phyloP scores from a whole-genome alignment of 768 basidiomycete species.

The Boletus sp. region DNA sequence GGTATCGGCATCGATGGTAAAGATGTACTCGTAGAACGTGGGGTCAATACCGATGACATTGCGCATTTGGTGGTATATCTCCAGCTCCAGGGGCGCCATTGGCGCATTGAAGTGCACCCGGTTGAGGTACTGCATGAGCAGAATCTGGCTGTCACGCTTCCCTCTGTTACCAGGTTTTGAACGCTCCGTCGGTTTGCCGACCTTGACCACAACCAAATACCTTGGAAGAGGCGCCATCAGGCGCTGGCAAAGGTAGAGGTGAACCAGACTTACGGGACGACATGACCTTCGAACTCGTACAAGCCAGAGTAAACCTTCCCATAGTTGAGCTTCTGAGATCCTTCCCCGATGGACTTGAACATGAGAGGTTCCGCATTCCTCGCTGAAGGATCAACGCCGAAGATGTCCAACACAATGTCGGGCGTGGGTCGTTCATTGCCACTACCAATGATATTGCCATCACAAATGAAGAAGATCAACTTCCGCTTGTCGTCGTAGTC shows the following conservation, averaged over 20 bases:
- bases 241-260: not conserved
- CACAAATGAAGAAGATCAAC: slow-evolving; percentile 62
- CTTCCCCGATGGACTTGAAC: slow-evolving; percentile 68
- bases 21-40: slow-evolving; percentile 73
- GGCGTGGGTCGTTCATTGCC: slow-evolving; percentile 68
- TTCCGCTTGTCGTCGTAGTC: slow-evolving; percentile 73
- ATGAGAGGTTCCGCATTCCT: slow-evolving; percentile 61
- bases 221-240: slow-evolving; percentile 26
- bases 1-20: slow-evolving; percentile 69
- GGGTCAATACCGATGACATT: slow-evolving; percentile 73
- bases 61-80: slow-evolving; percentile 73
- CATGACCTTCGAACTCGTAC: slow-evolving; percentile 69
- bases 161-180: slow-evolving; percentile 65
- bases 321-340: slow-evolving; percentile 64
- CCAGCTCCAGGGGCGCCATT: slow-evolving; percentile 63
- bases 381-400: slow-evolving; percentile 62
- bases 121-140: slow-evolving; percentile 65
- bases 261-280: slow-evolving; percentile 50
- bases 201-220: slow-evolving; percentile 61
- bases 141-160: slow-evolving; percentile 66
- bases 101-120: slow-evolving; percentile 65
- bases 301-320: slow-evolving; percentile 68
- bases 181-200: slow-evolving; percentile 65
- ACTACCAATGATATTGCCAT: slow-evolving; percentile 68
- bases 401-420: slow-evolving; percentile 61